Percentiles rank a stretch among this genome's conserved stretches.
Conservation (phyloP, 352 stramenopile species). For the Phytophthora lateralis region DNA sequence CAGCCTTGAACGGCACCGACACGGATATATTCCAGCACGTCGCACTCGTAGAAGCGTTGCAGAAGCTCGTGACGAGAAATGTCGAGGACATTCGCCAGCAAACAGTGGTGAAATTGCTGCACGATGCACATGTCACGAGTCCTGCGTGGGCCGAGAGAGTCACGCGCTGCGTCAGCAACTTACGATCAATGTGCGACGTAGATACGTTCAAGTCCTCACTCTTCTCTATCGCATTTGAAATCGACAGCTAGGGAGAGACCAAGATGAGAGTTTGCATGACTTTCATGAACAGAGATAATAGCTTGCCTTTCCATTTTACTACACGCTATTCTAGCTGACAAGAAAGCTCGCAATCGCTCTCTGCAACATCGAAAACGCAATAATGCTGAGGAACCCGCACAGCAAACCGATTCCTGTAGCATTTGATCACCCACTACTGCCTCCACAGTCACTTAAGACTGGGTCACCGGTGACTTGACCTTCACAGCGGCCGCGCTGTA, state of each 20-base stretch:
- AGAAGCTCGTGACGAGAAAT: slow-evolving; percentile 52
- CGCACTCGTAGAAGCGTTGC: slow-evolving; percentile 41
- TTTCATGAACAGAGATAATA: slow-evolving; percentile 36
- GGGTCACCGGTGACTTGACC: slow-evolving; percentile 15
- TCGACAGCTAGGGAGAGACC: slow-evolving; percentile 19
- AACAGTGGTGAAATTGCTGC: slow-evolving; percentile 57
- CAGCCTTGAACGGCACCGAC: slow-evolving; percentile 12
- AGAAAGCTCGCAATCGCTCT: slow-evolving; percentile 34
- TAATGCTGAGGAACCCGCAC: slow-evolving; percentile 19
- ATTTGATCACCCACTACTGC: slow-evolving; percentile 16
- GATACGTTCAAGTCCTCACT: slow-evolving; percentile 55
- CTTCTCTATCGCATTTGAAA: slow-evolving; percentile 59
- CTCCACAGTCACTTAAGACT: slow-evolving; percentile 15
- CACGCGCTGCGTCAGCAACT: slow-evolving; percentile 35
- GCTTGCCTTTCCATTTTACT: slow-evolving; percentile 40
- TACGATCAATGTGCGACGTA: slow-evolving; percentile 42
- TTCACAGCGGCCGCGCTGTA: slow-evolving; percentile 36
- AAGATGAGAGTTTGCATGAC: slow-evolving; percentile 17
- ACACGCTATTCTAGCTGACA: slow-evolving; percentile 37
- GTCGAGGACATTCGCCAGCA: slow-evolving; percentile 71
- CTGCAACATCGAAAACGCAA: slow-evolving; percentile 32
- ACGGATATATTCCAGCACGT: slow-evolving; percentile 44
- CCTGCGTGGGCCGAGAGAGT: slow-evolving; percentile 32
- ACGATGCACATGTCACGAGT: slow-evolving; percentile 39
- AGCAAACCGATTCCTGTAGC: slow-evolving; percentile 8